Conservation (phyloP, 2,329 filamentous ascomycete species). For the Orbilia oligospora region DNA sequence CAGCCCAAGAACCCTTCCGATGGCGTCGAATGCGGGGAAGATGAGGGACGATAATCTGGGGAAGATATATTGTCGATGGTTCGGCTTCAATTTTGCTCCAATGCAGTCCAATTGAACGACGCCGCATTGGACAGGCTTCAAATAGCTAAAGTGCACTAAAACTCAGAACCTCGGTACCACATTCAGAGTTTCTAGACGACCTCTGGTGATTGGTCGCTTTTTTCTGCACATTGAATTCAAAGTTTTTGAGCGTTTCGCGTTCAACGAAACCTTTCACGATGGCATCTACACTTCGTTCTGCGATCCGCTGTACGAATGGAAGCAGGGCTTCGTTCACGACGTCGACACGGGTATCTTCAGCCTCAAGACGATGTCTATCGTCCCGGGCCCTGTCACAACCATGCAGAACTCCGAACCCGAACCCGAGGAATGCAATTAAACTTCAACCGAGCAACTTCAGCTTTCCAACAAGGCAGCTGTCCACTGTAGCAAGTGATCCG, state of each 20-base stretch:
- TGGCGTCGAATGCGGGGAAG: constrained; percentile 23
- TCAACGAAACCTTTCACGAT: constrained; percentile 35
- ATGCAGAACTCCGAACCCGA: constrained; percentile 12
- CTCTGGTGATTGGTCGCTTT: constrained; percentile 12
- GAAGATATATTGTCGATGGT: constrained; percentile 6
- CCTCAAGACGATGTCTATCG: constrained; percentile 40
- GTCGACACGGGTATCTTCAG: constrained; percentile 20
- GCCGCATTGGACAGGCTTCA: not conserved
- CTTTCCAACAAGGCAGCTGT: constrained; percentile 35
- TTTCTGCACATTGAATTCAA: constrained; percentile 10
- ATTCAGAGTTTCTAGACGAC: constrained; percentile 20
- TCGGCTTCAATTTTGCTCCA: constrained; percentile 7
- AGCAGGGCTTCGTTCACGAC: constrained; percentile 9
- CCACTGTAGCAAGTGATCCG: constrained; percentile 17
- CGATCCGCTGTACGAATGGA: constrained; percentile 27
- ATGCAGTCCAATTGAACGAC: not conserved
- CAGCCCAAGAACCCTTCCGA: constrained; percentile 13
- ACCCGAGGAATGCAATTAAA: constrained; percentile 9
- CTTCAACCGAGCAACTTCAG: constrained; percentile 9
- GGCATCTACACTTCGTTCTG: constrained; percentile 54
- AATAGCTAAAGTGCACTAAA: too few species aligned
- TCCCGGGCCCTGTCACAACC: constrained; percentile 20
- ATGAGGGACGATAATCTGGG: constrained; percentile 22
- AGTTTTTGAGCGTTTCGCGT: not conserved
- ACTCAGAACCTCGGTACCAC: constrained; percentile 19